Evolutionary conservation across 148 eudicot genomes (phyloP), one percentile per base, ranked within the genome.

Genomic region (Chenopodium suecicum): DNA sequence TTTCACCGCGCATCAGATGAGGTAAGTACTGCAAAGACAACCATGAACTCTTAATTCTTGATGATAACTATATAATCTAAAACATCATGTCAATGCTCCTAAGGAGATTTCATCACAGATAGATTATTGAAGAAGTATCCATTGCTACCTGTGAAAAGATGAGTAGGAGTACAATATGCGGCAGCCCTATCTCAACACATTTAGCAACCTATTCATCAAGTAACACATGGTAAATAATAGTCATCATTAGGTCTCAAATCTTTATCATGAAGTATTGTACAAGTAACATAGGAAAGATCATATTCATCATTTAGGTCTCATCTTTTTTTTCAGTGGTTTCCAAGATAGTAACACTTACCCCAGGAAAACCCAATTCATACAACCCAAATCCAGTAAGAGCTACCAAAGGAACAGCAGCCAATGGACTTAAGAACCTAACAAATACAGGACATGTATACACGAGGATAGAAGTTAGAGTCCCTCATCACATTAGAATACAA

Each of bases 301-400:
- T 25, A 52, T 23, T 65, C 52, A 62, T 9, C 62, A n/a, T n/a
- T 70, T 16, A 32, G 23, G 67, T 67, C 29, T 4, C 32, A 67
- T 50, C n/a, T 17, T 13, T 6, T 63, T 73, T 16, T 29, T 29
- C n/a, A 29, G 25, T 64, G 64, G 22, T 32, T 63, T 34, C 19
- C 25, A 67, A 74, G 10, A 7, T 8, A 64, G 19, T 7, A 69
- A 67, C 78, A 52, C 91, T 83, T 92, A 96, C 99, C 91, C 87
- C 85, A 62, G 99, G 99, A 86, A 96, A 96, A 27, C 99, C 98
- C 66, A 89, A 79, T 78, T 91, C 93, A 52, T 94, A 94, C 37
- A 96, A 86, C 29, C 99, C 99, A 82, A 90, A 92, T 27, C 99
- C 99, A 17, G 90, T 58, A 9, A 96, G 85, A 58, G 97, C 86